These are phyloP conservation scores for Suhomyces panamericanus DNA, from an alignment of 1,139 yeast genomes.

Conservation along the genomic window DNA sequence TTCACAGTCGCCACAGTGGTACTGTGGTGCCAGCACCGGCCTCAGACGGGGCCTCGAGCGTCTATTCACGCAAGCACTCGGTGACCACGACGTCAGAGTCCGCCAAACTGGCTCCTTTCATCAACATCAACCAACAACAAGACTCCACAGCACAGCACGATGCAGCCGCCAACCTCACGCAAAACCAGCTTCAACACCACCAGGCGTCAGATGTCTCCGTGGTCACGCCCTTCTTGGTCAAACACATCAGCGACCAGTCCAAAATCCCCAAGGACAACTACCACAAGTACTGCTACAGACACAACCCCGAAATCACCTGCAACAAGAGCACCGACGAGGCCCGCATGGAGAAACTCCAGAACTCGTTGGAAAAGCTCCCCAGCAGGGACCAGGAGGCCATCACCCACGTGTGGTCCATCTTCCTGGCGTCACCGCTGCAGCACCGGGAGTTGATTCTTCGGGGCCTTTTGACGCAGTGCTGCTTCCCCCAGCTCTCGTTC, in stretches of 20 bases:
- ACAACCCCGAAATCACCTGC: conserved; percentile 80
- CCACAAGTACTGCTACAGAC: conserved; percentile 81
- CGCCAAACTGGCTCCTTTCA: not conserved
- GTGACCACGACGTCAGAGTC: conserved; percentile 9
- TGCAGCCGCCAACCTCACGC: not conserved
- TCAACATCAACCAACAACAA: not conserved
- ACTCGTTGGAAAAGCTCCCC: conserved; percentile 57
- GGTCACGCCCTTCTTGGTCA: conserved; percentile 47
- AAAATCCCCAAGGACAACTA: conserved; percentile 50
- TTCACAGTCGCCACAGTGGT: conserved; percentile 1
- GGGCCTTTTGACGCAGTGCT: conserved; percentile 85
- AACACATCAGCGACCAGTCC: conserved; percentile 46
- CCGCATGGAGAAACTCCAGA: conserved; percentile 63
- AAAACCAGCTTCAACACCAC: not conserved
- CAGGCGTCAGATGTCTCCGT: conserved; percentile 29
- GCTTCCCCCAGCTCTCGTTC: conserved; percentile 89
- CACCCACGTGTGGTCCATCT: conserved; percentile 75
- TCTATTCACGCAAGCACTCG: conserved; percentile 1
- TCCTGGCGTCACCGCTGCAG: conserved; percentile 66
- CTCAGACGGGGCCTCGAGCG: not conserved
- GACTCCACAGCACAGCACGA: not conserved
- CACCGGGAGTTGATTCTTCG: conserved; percentile 76
- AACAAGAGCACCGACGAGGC: conserved; percentile 69
- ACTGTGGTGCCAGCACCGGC: no score
- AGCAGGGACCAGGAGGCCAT: conserved; percentile 68